A percentile compares a stretch with the other conserved stretches of the same genome.
phyloP scores from a whole-genome alignment of 2,329 filamentous ascomycete genomes.

The Fusarium marasasianum region DNA sequence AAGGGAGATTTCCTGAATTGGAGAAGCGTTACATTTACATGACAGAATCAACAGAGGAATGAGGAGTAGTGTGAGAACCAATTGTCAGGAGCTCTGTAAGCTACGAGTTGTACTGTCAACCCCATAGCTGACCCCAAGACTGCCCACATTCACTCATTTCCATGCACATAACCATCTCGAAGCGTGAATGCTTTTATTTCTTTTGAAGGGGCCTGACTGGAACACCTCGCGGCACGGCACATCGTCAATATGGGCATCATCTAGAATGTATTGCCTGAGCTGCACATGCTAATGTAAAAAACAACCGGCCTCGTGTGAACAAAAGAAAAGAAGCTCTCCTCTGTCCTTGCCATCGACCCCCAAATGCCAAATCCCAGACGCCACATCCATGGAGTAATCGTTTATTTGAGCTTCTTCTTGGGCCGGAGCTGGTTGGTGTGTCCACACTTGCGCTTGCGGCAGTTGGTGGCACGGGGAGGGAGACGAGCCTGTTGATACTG shows the following conservation, averaged over 20 bases:
- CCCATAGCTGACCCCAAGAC: neutral
- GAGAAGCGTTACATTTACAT: neutral
- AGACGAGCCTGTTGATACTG: conserved; percentile 73
- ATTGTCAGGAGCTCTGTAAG: neutral
- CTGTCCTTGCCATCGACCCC: conserved; percentile 49
- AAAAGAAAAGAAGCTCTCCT: conserved; percentile 45
- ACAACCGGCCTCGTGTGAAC: conserved; percentile 51
- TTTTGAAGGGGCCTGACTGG: conserved; percentile 33
- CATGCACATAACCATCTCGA: conserved; percentile 8
- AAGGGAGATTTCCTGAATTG: neutral
- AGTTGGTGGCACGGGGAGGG: conserved; percentile 98
- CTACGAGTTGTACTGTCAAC: neutral
- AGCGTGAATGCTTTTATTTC: conserved; percentile 38
- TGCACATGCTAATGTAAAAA: conserved; percentile 54
- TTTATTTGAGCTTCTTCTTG: conserved; percentile 99
- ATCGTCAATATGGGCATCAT: conserved; percentile 47
- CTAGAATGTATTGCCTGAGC: conserved; percentile 51
- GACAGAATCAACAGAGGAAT: neutral
- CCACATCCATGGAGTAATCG: conserved; percentile 54
- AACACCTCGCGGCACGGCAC: conserved; percentile 33
- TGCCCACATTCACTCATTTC: neutral
- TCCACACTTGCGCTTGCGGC: conserved; percentile 99
- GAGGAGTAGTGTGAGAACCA: no score
- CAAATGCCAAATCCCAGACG: conserved; percentile 58
- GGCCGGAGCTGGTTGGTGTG: conserved; percentile 99